Base-by-base conservation (phyloP, 768 basidiomycete genomes). In the Leccinum longicurvipes region DNA sequence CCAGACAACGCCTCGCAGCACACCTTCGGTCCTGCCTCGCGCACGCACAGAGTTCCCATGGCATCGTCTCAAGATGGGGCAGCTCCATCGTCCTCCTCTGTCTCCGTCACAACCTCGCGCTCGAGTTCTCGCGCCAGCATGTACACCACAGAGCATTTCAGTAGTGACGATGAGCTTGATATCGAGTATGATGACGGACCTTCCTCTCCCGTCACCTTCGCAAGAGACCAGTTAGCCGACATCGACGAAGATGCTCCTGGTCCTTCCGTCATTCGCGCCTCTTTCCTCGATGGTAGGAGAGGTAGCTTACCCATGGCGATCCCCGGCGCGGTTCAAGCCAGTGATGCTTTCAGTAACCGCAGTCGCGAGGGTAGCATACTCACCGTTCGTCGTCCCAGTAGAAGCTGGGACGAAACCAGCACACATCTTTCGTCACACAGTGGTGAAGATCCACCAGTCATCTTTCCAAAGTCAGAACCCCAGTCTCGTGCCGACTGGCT, bases 271-370 rank as follows among this genome's bases (percentile, higher is more conserved):
- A 27, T 66, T 54, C 64, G 68, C 24, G 29, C 65, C 1, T 60
- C 63, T 28, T 8, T 56, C 41, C 51, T 42, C 1, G 62, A 67
- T 28, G 59, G 55, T 39, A 76, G 83, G 53, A 75, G 81, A 55
- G 82, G 82, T 12, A 87, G 85, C 61, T 63, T 81, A 15, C 84
- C 86, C n/a, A 80, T 85, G 72, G 76, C 77, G 41, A 85, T 86
- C 12, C 80, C 84, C 17, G 77, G 74, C 17, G 64, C 68, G 4
- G 24, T 55, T 2, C 65, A 58, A 39, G 8, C 29, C 27, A 59
- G 47, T n/a, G 60, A 68, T 10, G 59, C 68, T 28, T 63, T 50
- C 49, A 62, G 66, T 32, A 64, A 69, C 47, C 76, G 82, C 31
- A 77, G 81, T 53, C 75, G 83, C 44, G 86, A 86, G 64, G 80